Evolutionary conservation across 805 yeast genomes (phyloP).

Genomic region (Metschnikowia vanudenii): DNA sequence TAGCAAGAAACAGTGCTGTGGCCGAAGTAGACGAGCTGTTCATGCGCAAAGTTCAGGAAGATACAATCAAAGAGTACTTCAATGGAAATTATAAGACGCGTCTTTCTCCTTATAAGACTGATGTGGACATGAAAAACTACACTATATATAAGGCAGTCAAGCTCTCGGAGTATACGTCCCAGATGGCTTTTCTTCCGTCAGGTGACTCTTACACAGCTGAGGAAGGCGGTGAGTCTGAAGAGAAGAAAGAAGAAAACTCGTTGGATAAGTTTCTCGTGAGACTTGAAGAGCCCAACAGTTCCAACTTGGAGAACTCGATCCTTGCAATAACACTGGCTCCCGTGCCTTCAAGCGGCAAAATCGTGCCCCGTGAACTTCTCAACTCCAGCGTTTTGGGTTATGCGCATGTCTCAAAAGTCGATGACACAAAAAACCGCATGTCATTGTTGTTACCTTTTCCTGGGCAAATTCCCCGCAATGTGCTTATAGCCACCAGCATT

Average conservation of each 20-base stretch:
- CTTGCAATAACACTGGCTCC: constrained; percentile 54
- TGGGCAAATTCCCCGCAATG: constrained; percentile 74
- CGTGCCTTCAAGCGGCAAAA: constrained; percentile 35
- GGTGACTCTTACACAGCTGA: constrained; percentile 42
- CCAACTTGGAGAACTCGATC: constrained; percentile 70
- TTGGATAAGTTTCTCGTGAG: constrained; percentile 34
- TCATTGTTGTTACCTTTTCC: constrained; percentile 85
- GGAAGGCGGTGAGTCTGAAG: constrained; percentile 19
- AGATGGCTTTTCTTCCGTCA: constrained; percentile 41
- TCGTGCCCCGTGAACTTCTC: constrained; percentile 47
- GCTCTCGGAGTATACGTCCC: constrained; percentile 35
- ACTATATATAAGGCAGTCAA: constrained; percentile 60
- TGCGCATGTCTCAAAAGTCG: constrained; percentile 67
- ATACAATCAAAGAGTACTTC: constrained; percentile 80
- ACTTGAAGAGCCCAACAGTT: constrained; percentile 46
- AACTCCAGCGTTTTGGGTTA: constrained; percentile 73
- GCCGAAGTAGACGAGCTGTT: constrained; percentile 71
- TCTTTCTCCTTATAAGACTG: constrained; percentile 83
- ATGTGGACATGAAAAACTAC: constrained; percentile 61
- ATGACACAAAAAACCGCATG: constrained; percentile 67
- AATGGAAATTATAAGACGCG: constrained; percentile 70
- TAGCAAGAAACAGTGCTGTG: constrained; percentile 74
- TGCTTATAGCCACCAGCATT: constrained; percentile 70
- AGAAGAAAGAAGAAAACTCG: constrained; percentile 23
- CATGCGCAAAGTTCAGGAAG: constrained; percentile 69